phyloP scores from a whole-genome alignment of 257 asterid genomes.

The Solanum acaule region DNA sequence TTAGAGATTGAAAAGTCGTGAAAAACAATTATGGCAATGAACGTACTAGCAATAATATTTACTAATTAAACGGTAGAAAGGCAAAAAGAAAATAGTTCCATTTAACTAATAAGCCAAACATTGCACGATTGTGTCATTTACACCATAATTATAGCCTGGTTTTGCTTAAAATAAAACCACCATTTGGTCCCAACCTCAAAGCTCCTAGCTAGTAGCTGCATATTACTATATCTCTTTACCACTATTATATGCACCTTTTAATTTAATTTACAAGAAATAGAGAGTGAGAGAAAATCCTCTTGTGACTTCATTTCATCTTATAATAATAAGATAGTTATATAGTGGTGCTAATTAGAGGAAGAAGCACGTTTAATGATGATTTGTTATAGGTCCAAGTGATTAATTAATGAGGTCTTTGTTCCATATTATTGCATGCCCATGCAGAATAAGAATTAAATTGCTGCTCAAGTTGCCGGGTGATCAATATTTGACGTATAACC shows the following conservation, averaged over 20 bases:
- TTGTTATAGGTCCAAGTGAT: conserved; percentile 3
- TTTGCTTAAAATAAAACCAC: background rate
- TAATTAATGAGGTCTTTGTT: conserved; percentile 25
- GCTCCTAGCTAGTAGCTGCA: background rate
- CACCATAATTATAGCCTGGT: conserved; percentile 4
- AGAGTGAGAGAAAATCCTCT: background rate
- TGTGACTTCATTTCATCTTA: background rate
- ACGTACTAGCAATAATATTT: background rate
- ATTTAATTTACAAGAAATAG: conserved; percentile 17
- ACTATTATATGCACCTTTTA: conserved; percentile 2
- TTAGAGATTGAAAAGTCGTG: background rate
- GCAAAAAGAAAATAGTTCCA: background rate
- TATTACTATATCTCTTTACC: background rate
- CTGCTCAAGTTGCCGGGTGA: conserved; percentile 62
- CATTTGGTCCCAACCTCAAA: background rate
- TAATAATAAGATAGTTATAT: background rate
- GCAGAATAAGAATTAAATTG: conserved; percentile 33
- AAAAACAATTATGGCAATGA: background rate
- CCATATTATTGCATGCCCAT: conserved; percentile 45
- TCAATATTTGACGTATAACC: conserved; percentile 59
- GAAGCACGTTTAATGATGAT: background rate
- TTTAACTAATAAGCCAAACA: conserved; percentile 1
- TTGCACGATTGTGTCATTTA: conserved; percentile 1
- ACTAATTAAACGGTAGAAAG: background rate
- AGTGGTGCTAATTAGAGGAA: background rate